These are phyloP conservation scores for Apodospora peruviana DNA, from an alignment of 495 filamentous ascomycete species.

Conservation along the genomic window DNA sequence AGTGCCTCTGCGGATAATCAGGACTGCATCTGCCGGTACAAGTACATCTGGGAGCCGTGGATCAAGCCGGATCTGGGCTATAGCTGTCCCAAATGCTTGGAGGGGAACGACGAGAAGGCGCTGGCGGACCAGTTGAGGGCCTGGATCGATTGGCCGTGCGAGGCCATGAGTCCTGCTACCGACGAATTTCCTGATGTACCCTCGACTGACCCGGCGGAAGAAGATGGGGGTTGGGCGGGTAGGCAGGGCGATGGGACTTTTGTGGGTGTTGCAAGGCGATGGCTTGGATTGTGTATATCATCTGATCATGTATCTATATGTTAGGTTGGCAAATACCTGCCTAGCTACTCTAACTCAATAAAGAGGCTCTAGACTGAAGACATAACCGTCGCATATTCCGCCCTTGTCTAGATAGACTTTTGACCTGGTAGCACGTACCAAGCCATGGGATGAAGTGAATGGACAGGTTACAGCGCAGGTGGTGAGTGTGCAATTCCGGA, in stretches of 20 bases:
- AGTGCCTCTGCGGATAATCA: background rate
- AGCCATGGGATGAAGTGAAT: no score
- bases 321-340: no score
- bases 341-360: no score
- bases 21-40: slow-evolving; percentile 2
- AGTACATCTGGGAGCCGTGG: background rate
- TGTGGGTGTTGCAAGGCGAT: background rate
- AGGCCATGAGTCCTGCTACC: background rate
- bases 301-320: no score
- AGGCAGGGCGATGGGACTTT: background rate
- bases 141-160: background rate
- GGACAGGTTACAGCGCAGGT: no score
- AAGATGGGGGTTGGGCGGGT: background rate
- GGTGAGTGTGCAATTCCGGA: no score
- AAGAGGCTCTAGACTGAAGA: no score
- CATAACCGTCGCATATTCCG: no score
- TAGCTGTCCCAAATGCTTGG: background rate
- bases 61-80: background rate
- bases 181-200: background rate
- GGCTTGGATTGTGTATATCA: no score
- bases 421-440: no score
- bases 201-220: background rate
- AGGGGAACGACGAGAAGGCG: background rate
- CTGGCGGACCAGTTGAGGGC: background rate
- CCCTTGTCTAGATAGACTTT: no score